Percentiles rank a stretch among this genome's conserved stretches.
Evolutionary conservation across 176 grass and related monocot species (phyloP).

Genomic region (Miscanthus lutarioriparius): DNA sequence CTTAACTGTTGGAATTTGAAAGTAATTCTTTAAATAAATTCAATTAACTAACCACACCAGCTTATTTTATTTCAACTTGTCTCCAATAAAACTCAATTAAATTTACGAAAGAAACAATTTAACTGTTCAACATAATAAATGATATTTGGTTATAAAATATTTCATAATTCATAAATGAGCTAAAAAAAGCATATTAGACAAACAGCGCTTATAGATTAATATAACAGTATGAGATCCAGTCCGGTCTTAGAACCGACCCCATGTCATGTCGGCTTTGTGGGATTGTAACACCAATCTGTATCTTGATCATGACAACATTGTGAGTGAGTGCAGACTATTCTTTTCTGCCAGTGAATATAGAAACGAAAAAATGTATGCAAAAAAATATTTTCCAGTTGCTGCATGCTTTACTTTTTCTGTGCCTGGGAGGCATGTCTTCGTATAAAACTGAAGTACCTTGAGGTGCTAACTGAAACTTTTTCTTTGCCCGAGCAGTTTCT

Average conservation of each 20-base stretch:
- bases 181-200: not conserved
- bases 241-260: not conserved
- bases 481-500: constrained; percentile 65
- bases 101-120: not conserved
- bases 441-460: constrained; percentile 20
- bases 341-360: not conserved
- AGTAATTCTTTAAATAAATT: not conserved
- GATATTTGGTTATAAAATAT: not conserved
- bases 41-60: not conserved
- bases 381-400: constrained; percentile 23
- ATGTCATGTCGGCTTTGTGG: not conserved
- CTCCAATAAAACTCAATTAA: not conserved
- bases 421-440: not conserved
- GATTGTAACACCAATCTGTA: not conserved
- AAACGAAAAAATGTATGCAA: not conserved
- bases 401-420: not conserved
- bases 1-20: not conserved
- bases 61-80: not conserved
- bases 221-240: not conserved
- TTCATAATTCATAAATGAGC: not conserved
- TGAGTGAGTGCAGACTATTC: not conserved
- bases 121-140: not conserved
- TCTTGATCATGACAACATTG: not conserved
- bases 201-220: not conserved
- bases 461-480: constrained; percentile 42